Conservation (phyloP, 2,329 filamentous ascomycete species). For the Fusarium sulawesiense region DNA sequence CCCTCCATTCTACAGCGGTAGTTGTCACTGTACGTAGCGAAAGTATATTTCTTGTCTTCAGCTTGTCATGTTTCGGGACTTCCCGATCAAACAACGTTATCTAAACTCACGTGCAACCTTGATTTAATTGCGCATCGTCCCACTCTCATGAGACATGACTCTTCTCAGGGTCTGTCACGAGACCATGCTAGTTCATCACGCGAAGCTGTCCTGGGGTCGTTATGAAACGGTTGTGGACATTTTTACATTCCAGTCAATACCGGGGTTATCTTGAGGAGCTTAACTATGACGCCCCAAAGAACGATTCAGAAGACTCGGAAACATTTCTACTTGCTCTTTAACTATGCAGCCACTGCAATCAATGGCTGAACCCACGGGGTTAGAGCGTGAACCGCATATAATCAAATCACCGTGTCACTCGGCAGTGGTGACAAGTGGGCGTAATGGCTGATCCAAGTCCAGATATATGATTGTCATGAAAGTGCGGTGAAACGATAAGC, state of each 20-base stretch:
- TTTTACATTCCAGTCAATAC: conserved; percentile 15
- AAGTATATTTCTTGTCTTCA: background rate
- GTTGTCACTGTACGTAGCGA: background rate
- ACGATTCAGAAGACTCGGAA: background rate
- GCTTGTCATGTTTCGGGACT: conserved; percentile 40
- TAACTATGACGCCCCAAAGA: conserved; percentile 13
- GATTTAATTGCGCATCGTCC: conserved; percentile 10
- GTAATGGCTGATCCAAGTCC: background rate
- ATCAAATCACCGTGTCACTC: background rate
- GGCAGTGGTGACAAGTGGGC: background rate
- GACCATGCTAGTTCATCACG: conserved; percentile 23
- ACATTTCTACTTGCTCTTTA: background rate
- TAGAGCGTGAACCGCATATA: conserved; percentile 18
- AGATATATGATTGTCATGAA: background rate
- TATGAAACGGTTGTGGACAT: conserved; percentile 19
- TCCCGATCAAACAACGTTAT: conserved; percentile 30
- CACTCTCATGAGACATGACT: conserved; percentile 32
- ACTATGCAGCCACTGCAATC: conserved; percentile 20
- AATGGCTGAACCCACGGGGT: background rate
- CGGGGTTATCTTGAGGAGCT: background rate
- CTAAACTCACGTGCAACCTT: conserved; percentile 6
- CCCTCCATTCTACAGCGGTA: conserved; percentile 29
- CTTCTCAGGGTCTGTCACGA: conserved; percentile 23
- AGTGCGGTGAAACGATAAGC: conserved; percentile 6
- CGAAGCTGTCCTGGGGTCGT: conserved; percentile 3